A percentile compares a stretch with the other conserved stretches of the same genome.
These are phyloP conservation scores for Colletotrichum musicola DNA, from an alignment of 2,329 filamentous ascomycete species.

Conservation along the genomic window DNA sequence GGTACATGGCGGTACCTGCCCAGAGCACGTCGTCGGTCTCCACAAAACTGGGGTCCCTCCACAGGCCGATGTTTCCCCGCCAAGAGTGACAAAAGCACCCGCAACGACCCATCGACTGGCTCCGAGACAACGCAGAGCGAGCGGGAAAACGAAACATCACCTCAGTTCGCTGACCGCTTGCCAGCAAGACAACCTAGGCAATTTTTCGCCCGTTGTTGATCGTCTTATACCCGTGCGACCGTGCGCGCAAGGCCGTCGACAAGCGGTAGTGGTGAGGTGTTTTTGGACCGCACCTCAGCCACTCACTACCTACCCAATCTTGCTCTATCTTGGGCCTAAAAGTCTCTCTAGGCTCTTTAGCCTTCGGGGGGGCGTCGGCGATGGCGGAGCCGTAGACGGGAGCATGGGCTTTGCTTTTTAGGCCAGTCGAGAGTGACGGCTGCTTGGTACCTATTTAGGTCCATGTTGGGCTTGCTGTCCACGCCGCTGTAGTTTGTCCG, in stretches of 20 bases:
- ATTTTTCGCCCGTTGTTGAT: slow-evolving; percentile 3
- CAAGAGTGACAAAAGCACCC: slow-evolving; percentile 25
- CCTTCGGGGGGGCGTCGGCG: slow-evolving; percentile 30
- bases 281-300: slow-evolving; percentile 4
- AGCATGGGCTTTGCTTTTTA: neutral
- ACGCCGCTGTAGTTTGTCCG: too few species aligned
- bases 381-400: slow-evolving; percentile 15
- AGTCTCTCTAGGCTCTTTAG: slow-evolving; percentile 5
- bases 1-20: slow-evolving; percentile 8
- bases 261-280: slow-evolving; percentile 8
- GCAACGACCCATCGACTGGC: slow-evolving; percentile 22
- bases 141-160: slow-evolving; percentile 17
- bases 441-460: too few species aligned
- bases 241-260: slow-evolving; percentile 8
- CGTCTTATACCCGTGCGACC: neutral
- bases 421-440: slow-evolving; percentile 7
- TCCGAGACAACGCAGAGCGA: slow-evolving; percentile 11
- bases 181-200: neutral
- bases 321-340: neutral
- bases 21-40: neutral
- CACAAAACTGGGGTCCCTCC: slow-evolving; percentile 13
- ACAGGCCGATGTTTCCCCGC: slow-evolving; percentile 30
- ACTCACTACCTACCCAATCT: neutral
- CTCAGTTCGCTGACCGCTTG: neutral
- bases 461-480: too few species aligned